Evolutionary conservation across 129 eudicot genomes (phyloP), one percentile per base, ranked within the genome.

Genomic region (Smallanthus sonchifolius): DNA sequence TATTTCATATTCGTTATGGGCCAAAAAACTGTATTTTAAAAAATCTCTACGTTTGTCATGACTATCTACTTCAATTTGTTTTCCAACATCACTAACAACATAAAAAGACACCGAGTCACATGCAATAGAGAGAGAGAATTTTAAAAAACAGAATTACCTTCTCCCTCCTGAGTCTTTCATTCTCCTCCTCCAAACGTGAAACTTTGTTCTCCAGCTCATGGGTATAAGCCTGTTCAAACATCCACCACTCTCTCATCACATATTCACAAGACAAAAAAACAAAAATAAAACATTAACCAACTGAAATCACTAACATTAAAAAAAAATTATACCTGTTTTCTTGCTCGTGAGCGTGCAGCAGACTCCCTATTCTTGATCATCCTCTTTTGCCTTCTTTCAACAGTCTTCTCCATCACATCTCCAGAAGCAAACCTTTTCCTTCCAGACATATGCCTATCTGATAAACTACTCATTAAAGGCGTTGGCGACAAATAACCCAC

Each of bases 161-260:
- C 70, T 78, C 88, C 67, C 81, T 87, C 83, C 83, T 84, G 45
- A 92, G 95, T 80, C 91, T 87, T 79, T 87, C 96, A 68, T 92
- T 92, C 79, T 92, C 98, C 82, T 87, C 95, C 81, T 92, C 98
- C 63, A 92, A 85, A 64, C 92, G 98, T 20, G 95, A 81, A 68
- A 92, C 87, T 78, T 92, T 92, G 79, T 85, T 92, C 88, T 92
- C 98, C 75, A 92, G 85, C 82, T 92, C 98, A 70, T 92, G 81
- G 5, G 98, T 92, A 81, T 92, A 92, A 80, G 98, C 98, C 98
- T 92, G 82, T 77, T 30, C 54, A 82, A 24, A 65, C 77, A 77
- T 55, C 65, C 47, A 55, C 10, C 45, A 56, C 54, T 60, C 47
- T 55, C 49, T 40, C 66, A 65, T 45, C 65, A 42, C 78, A 37